These are phyloP conservation scores for Claviceps digitariae DNA, from an alignment of 2,329 filamentous ascomycete genomes.

Conservation along the genomic window DNA sequence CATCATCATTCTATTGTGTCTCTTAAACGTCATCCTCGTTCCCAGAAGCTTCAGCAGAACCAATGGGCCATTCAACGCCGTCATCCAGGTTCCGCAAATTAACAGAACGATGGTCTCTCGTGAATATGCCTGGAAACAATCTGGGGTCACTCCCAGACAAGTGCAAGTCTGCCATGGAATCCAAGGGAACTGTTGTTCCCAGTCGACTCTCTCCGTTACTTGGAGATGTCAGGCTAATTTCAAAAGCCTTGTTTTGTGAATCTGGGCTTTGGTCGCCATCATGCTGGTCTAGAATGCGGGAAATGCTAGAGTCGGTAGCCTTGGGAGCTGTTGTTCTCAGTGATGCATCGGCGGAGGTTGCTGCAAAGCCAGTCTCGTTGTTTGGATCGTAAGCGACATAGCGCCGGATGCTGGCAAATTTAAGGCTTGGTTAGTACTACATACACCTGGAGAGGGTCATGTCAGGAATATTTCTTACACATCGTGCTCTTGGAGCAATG, in stretches of 20 bases:
- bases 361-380: slow-evolving; percentile 9
- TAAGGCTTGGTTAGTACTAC: slow-evolving; percentile 1
- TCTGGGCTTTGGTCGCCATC: not conserved
- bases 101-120: slow-evolving; percentile 30
- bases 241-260: not conserved
- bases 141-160: slow-evolving; percentile 49
- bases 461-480: slow-evolving; percentile 51
- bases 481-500: slow-evolving; percentile 65
- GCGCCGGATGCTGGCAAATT: slow-evolving; percentile 23
- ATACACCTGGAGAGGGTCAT: slow-evolving; percentile 1
- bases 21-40: slow-evolving; percentile 7
- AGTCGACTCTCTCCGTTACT: slow-evolving; percentile 6
- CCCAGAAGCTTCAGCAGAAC: slow-evolving; percentile 8
- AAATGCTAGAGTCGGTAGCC: not conserved
- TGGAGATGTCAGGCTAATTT: not conserved
- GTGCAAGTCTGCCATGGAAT: slow-evolving; percentile 29
- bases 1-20: not conserved
- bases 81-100: slow-evolving; percentile 22
- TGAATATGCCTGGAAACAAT: slow-evolving; percentile 59
- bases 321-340: not conserved
- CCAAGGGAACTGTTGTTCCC: slow-evolving; percentile 24
- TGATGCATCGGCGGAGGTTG: not conserved
- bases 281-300: not conserved
- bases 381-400: slow-evolving; percentile 25
- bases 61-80: slow-evolving; percentile 11